Evolutionary conservation across 257 asterid species (phyloP).

Genomic region (Solanum chmielewskii): DNA sequence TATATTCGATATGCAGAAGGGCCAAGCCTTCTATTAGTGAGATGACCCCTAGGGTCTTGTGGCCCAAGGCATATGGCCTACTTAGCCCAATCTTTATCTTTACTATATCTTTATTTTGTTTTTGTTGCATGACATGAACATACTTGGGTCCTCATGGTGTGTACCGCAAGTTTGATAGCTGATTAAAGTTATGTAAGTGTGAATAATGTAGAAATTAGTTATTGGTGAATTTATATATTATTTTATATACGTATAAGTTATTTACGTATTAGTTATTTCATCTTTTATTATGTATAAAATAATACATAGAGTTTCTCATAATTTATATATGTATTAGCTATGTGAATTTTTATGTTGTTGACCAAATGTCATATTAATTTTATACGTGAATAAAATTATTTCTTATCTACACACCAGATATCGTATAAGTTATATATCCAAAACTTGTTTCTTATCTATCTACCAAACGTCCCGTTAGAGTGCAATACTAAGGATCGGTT

Average conservation of each 20-base stretch:
- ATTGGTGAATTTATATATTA: too few species aligned
- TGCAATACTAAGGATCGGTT: not conserved
- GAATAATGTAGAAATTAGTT: too few species aligned
- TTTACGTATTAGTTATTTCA: too few species aligned
- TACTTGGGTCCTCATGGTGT: not conserved
- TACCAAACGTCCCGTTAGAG: not conserved
- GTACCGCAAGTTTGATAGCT: accelerated
- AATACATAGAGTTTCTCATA: too few species aligned
- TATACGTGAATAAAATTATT: too few species aligned
- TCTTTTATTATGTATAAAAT: not conserved
- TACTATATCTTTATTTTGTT: not conserved
- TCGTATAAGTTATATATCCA: too few species aligned
- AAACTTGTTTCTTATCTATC: not conserved
- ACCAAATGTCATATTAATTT: not conserved
- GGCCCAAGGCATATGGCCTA: not conserved
- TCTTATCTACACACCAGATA: too few species aligned
- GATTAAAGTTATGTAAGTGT: not conserved
- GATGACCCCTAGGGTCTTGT: not conserved
- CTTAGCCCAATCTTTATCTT: not conserved
- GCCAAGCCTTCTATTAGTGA: not conserved
- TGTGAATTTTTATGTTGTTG: not conserved
- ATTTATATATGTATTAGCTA: not conserved
- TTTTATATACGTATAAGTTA: not conserved
- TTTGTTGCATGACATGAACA: not conserved
- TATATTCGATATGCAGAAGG: not conserved